Evolutionary conservation across 1,284 basidiomycete genomes (phyloP).

Genomic region (Spongiforma sp.): DNA sequence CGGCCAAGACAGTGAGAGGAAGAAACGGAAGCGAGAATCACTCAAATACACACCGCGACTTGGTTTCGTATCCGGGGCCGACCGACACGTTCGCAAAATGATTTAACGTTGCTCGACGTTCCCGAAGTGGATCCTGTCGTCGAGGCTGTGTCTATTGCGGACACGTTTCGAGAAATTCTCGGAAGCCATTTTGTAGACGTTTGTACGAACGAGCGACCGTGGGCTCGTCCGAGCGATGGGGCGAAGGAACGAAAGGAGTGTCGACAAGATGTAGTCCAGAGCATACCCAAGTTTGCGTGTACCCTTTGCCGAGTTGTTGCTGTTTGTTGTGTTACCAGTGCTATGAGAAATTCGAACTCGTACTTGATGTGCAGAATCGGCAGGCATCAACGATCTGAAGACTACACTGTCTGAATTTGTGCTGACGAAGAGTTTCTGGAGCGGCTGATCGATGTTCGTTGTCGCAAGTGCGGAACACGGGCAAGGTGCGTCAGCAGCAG

Average conservation of each 20-base stretch:
- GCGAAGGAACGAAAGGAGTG: conserved; percentile 20
- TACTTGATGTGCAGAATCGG: too few relatives aligned
- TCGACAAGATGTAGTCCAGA: conserved; percentile 25
- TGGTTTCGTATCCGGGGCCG: conserved; percentile 45
- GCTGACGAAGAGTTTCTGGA: too few relatives aligned
- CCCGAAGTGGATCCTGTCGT: conserved; percentile 20
- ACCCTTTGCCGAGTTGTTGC: too few relatives aligned
- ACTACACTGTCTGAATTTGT: too few relatives aligned
- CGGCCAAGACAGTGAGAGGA: background rate
- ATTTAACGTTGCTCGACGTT: conserved; percentile 27
- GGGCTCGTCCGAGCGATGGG: conserved; percentile 13
- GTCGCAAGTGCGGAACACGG: too few relatives aligned
- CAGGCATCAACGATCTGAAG: too few relatives aligned
- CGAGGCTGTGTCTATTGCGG: conserved; percentile 4
- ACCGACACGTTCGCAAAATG: conserved; percentile 43
- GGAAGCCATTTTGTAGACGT: conserved; percentile 28
- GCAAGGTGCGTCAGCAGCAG: too few relatives aligned
- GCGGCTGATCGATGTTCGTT: too few relatives aligned
- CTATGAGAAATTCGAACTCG: too few relatives aligned
- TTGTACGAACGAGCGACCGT: conserved; percentile 26
- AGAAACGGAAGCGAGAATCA: background rate
- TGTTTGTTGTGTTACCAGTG: too few relatives aligned
- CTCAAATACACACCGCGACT: conserved; percentile 39
- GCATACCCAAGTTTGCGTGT: conserved; percentile 25
- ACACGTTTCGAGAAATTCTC: conserved; percentile 22